Conservation (phyloP, 345 rosid species). For the Adansonia digitata region DNA sequence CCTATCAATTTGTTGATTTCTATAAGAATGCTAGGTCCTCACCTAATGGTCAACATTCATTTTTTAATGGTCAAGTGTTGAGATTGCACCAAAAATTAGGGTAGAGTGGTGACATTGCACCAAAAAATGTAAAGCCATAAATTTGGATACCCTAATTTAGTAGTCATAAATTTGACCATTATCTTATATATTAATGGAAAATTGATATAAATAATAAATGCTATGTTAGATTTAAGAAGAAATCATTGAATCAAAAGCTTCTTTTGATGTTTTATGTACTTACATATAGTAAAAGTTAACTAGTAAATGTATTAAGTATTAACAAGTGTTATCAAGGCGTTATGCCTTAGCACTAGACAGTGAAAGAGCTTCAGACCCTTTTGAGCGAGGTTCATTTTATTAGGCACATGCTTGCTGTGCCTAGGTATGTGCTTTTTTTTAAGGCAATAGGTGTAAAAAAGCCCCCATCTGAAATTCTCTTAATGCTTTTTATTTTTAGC, state of each 20-base stretch:
- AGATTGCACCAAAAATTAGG: background rate
- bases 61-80: background rate
- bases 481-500: too few species aligned
- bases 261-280: background rate
- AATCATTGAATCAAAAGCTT: background rate
- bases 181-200: background rate
- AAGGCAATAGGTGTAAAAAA: too few species aligned
- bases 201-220: background rate
- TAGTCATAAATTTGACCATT: background rate
- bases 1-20: background rate
- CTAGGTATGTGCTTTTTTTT: too few species aligned
- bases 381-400: too few species aligned
- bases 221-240: background rate
- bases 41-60: background rate
- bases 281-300: background rate
- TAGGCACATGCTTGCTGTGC: too few species aligned
- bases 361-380: too few species aligned
- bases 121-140: background rate
- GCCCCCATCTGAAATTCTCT: too few species aligned
- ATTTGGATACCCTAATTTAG: background rate
- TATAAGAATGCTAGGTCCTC: background rate
- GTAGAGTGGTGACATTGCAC: background rate
- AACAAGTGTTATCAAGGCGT: too few species aligned
- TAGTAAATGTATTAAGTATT: background rate
- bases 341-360: too few species aligned